Evolutionary conservation across 768 basidiomycete genomes (phyloP), one percentile per base, ranked within the genome.

Genomic region (Leucogyrophana mollusca): DNA sequence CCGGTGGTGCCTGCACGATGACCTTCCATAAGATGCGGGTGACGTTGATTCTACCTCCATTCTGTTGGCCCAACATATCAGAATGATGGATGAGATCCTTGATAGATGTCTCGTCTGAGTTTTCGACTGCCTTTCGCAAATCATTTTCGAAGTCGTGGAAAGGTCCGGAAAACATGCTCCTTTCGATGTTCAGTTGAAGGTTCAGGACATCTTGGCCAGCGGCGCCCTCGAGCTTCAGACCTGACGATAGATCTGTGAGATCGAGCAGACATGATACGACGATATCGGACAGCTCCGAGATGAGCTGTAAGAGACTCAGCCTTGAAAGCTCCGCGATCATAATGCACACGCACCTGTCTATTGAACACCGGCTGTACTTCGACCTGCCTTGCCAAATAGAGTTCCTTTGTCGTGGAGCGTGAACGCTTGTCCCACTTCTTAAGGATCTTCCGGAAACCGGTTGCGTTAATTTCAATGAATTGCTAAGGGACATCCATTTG

Each of bases 311-410:
- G n/a, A 32, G 24, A 46, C 49, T 44, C 52, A 40, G 46, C 46
- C 27, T 49, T 40, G 32, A 59, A 36, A 56, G 50, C 44, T 43
- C 25, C 43, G 14, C 27, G 25, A 33, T 41, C 11, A 40, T 40
- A 42, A 45, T 20, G 21, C 40, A 25, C n/a, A 61, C 78, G 44
- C 46, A 88, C 90, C 73, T 94, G 92, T 68, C 94, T 76, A 61
- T 97, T 94, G 70, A 97, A 97, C 34, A 94, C 93, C 1, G 94
- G 96, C 57, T 98, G 96, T n/a, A 98, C 90, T 55, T 99, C 96
- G 2, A 99, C 94, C 63, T 98, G 96, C 23, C 96, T 83, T 37
- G 90, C 82, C 16, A 99, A 81, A 67, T 98, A 98, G 4, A 98
- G 77, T 60, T 99, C 96, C 61, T 94, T 97, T n/a, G 90, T 98